These are phyloP conservation scores for Trichoderma koningiopsis DNA, from an alignment of 2,329 filamentous ascomycete genomes.

Conservation along the genomic window DNA sequence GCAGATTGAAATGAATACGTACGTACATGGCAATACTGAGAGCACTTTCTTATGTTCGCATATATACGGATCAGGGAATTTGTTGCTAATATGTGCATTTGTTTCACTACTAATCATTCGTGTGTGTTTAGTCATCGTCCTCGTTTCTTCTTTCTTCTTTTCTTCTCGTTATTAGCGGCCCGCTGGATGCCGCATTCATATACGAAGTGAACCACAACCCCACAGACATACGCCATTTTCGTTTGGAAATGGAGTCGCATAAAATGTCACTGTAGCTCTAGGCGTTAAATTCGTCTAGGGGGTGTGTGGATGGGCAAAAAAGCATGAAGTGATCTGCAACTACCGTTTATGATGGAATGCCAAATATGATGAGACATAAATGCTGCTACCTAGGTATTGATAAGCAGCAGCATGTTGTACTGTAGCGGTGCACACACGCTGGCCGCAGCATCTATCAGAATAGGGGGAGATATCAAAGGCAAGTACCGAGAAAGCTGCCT, in stretches of 20 bases:
- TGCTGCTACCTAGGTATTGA: background rate
- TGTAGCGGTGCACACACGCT: background rate
- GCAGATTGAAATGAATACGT: background rate
- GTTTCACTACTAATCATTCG: background rate
- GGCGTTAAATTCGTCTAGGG: background rate
- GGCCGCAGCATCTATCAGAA: background rate
- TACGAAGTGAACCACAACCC: background rate
- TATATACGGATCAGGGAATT: background rate
- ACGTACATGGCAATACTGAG: background rate
- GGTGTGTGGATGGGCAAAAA: background rate
- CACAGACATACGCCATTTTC: slow-evolving; percentile 3
- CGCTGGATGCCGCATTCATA: no score
- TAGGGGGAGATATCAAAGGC: background rate
- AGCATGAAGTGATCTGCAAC: background rate
- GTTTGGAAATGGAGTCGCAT: slow-evolving; percentile 6
- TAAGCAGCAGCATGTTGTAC: background rate
- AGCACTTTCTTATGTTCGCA: background rate
- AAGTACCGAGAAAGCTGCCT: background rate
- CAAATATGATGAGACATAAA: background rate
- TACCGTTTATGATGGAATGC: background rate
- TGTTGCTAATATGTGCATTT: background rate
- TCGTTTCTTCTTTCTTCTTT: background rate
- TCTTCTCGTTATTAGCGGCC: background rate
- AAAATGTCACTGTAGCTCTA: background rate
- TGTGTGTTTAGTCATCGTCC: background rate